Percentiles rank a stretch among this genome's conserved stretches.
Conservation (phyloP, 2,329 filamentous ascomycete genomes). For the Chalaropsis thielavioides region DNA sequence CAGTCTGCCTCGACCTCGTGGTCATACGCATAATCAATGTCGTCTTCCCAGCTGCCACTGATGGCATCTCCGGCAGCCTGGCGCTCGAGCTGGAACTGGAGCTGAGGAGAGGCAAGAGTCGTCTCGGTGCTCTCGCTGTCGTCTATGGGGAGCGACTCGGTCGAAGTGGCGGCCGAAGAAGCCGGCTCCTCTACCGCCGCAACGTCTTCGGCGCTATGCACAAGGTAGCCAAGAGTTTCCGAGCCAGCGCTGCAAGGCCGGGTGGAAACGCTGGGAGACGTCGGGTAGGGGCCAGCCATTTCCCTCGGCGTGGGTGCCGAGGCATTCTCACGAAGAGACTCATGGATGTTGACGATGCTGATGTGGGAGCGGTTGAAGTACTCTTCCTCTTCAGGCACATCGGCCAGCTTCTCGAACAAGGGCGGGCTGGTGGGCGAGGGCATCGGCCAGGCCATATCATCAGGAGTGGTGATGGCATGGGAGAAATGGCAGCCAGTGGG, state of each 20-base stretch:
- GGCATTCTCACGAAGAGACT: slow-evolving; percentile 39
- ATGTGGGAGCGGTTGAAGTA: slow-evolving; percentile 29
- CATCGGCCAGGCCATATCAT: slow-evolving; percentile 33
- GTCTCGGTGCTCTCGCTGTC: not conserved
- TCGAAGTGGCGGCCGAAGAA: not conserved
- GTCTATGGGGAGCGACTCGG: not conserved
- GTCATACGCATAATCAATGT: slow-evolving; percentile 57
- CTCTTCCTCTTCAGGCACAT: slow-evolving; percentile 52
- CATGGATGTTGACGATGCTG: slow-evolving; percentile 34
- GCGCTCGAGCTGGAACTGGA: not conserved
- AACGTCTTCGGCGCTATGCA: not conserved
- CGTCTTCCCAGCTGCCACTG: slow-evolving; percentile 45
- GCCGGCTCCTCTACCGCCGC: slow-evolving; percentile 25
- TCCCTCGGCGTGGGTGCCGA: slow-evolving; percentile 37
- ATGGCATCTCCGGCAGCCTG: not conserved
- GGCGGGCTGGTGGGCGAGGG: slow-evolving; percentile 25
- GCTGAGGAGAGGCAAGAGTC: not conserved
- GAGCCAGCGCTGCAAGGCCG: slow-evolving; percentile 36
- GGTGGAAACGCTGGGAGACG: slow-evolving; percentile 14
- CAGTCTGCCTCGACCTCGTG: slow-evolving; percentile 53
- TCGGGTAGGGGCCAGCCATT: slow-evolving; percentile 26
- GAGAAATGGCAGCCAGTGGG: slow-evolving; percentile 26
- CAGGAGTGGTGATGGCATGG: slow-evolving; percentile 31
- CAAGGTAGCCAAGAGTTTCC: slow-evolving; percentile 33
- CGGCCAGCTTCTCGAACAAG: slow-evolving; percentile 34